phyloP scores from a whole-genome alignment of 2,329 filamentous ascomycete species.

The Fusarium tanahbumbuense region DNA sequence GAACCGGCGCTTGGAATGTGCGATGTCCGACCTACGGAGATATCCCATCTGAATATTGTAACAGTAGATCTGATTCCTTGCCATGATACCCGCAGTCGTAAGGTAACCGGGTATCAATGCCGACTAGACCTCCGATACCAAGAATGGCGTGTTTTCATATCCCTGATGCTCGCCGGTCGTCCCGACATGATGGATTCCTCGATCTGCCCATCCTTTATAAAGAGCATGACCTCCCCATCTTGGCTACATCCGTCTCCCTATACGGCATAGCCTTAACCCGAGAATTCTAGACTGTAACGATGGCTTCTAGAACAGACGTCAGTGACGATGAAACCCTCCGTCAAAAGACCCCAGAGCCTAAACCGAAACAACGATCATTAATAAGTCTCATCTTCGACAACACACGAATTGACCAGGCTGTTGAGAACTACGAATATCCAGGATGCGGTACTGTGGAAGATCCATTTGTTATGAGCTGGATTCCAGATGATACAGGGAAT shows the following conservation, averaged over 20 bases:
- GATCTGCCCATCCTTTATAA: conserved; percentile 33
- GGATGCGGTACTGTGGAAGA: conserved; percentile 73
- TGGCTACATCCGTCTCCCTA: conserved; percentile 9
- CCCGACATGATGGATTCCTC: conserved; percentile 21
- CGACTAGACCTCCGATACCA: neutral
- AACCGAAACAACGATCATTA: conserved; percentile 17
- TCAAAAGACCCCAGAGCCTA: conserved; percentile 7
- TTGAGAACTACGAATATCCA: conserved; percentile 66
- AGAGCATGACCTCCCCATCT: conserved; percentile 20
- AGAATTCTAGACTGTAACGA: neutral
- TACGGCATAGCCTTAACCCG: conserved; percentile 4
- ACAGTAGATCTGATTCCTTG: conserved; percentile 14
- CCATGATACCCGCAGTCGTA: conserved; percentile 34
- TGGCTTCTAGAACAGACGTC: conserved; percentile 16
- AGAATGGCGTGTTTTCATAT: conserved; percentile 23
- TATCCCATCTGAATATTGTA: neutral
- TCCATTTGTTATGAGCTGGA: conserved; percentile 75
- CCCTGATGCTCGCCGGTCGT: conserved; percentile 12
- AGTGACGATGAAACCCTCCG: conserved; percentile 36
- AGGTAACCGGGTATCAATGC: conserved; percentile 10
- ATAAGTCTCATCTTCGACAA: conserved; percentile 65
- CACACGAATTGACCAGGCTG: conserved; percentile 66
- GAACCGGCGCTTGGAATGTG: conserved; percentile 1
- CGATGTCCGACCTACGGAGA: conserved; percentile 2
- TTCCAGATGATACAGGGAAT: conserved; percentile 74